Evolutionary conservation across 768 basidiomycete species (phyloP).

Genomic region (Psilocybe tampanensis): DNA sequence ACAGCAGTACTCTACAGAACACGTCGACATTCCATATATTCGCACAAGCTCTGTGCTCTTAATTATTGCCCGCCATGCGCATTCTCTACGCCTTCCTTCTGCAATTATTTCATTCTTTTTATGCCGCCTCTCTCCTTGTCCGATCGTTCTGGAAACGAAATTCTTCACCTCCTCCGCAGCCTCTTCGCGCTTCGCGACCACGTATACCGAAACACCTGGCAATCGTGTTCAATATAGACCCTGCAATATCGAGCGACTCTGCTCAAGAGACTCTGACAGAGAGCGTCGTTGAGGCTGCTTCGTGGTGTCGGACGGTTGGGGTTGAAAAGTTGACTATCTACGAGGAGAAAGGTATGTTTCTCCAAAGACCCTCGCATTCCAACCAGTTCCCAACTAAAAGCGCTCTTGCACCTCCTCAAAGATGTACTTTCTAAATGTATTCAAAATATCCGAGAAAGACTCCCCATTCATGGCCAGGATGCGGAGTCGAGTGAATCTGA

Average conservation of each 20-base stretch:
- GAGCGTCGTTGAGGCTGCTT: conserved; percentile 52
- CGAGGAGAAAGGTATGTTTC: conserved; percentile 66
- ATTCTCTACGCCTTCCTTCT: conserved; percentile 52
- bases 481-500: conserved; percentile 52
- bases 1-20: conserved; percentile 11
- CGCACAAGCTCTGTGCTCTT: conserved; percentile 6
- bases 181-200: conserved; percentile 52
- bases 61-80: conserved; percentile 35
- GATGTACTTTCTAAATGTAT: conserved; percentile 43
- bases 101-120: conserved; percentile 58
- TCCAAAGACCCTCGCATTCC: background rate
- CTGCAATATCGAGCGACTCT: conserved; percentile 33
- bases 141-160: conserved; percentile 42
- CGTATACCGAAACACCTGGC: conserved; percentile 71
- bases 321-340: conserved; percentile 71
- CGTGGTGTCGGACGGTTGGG: conserved; percentile 66
- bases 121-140: conserved; percentile 45
- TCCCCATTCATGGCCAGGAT: conserved; percentile 28
- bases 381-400: background rate
- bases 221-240: conserved; percentile 56
- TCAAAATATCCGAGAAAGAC: conserved; percentile 41
- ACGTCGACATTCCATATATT: conserved; percentile 19
- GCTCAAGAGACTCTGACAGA: conserved; percentile 48
- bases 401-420: conserved; percentile 19
- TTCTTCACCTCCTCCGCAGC: conserved; percentile 41